Evolutionary conservation across 495 filamentous ascomycete genomes (phyloP), one percentile per base, ranked within the genome.

Genomic region (Penicillium macrosclerotiorum): DNA sequence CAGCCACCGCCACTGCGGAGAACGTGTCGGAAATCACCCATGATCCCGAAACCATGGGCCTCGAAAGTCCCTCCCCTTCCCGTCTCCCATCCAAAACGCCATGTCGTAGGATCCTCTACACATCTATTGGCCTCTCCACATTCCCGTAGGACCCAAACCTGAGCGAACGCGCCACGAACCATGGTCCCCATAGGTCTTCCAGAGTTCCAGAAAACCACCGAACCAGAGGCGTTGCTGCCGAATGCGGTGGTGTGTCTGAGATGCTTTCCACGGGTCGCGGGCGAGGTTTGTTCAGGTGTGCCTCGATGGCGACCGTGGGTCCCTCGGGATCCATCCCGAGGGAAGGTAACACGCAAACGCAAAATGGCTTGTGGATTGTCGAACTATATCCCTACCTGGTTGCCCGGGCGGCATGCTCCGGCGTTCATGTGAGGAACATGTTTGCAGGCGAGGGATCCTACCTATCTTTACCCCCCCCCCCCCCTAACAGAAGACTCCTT

Each of bases 41-140:
- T 33, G 22, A 26, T 17, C 13, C 25, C 26, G 31, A 9, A 39
- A 47, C 35, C 47, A 36, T 23, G 42, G n/a, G n/a, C n/a, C n/a
- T n/a, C n/a, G n/a, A n/a, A n/a, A n/a, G n/a, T n/a, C n/a, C n/a
- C n/a, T n/a, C n/a, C n/a, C n/a, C n/a, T n/a, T n/a, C n/a, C n/a
- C n/a, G n/a, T n/a, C n/a, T n/a, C n/a, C n/a, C n/a, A n/a, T n/a
- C n/a, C n/a, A n/a, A n/a, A n/a, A n/a, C n/a, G n/a, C n/a, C n/a
- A n/a, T n/a, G n/a, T n/a, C n/a, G n/a, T n/a, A n/a, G n/a, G n/a
- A n/a, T n/a, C n/a, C n/a, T n/a, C n/a, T n/a, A n/a, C n/a, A n/a
- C n/a, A n/a, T n/a, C n/a, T n/a, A 49, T 41, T 50, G 45, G 31
- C 18, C 45, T 58, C 57, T 61, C 57, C 57, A 54, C 57, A 61